Evolutionary conservation across 176 grass and related monocot species (phyloP).

Genomic region (Aegilops longissima): DNA sequence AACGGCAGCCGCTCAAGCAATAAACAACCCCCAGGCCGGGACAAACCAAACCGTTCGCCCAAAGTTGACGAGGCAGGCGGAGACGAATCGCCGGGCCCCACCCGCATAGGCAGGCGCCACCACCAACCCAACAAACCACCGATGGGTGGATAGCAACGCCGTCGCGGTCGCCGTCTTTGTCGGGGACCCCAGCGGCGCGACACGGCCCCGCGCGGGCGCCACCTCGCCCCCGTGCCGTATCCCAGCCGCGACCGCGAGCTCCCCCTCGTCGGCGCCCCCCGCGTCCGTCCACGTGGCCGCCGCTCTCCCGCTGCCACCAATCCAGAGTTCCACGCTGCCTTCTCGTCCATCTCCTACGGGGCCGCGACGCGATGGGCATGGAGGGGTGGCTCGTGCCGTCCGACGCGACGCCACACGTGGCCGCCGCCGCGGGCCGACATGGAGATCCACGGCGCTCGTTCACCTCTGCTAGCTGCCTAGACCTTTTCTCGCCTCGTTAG

Average conservation of each 20-base stretch:
- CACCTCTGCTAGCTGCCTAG: too few species aligned
- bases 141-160: conserved; percentile 33
- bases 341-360: too few species aligned
- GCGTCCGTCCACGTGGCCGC: conserved; percentile 7
- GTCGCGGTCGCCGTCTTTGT: conserved; percentile 34
- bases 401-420: not conserved
- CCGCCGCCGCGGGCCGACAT: not conserved
- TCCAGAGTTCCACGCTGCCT: too few species aligned
- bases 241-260: not conserved
- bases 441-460: too few species aligned
- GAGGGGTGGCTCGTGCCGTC: not conserved
- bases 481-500: not conserved
- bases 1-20: conserved; percentile 21
- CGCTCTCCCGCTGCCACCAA: not conserved
- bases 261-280: not conserved
- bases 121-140: not conserved
- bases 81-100: not conserved
- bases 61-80: not conserved
- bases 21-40: not conserved
- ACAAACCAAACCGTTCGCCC: not conserved
- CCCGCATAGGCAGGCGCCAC: too few species aligned
- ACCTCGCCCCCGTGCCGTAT: not conserved
- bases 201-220: not conserved
- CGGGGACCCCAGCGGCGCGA: not conserved
- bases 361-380: too few species aligned